Conservation (phyloP, 2,329 filamentous ascomycete species). For the Hymenoscyphus albidus region DNA sequence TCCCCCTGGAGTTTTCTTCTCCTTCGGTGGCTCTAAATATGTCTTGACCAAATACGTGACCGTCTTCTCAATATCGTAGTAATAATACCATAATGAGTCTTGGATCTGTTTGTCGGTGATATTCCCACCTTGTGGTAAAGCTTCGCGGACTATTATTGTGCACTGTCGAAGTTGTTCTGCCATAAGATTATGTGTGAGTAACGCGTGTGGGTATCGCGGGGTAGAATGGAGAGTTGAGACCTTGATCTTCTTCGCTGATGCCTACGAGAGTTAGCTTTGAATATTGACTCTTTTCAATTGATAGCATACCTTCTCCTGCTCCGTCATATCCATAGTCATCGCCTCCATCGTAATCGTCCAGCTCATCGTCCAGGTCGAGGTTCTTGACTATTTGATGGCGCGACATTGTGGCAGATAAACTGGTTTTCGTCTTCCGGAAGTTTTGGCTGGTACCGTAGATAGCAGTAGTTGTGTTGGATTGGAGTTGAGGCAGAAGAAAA, state of each 20-base stretch:
- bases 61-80: constrained; percentile 85
- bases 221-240: constrained; percentile 19
- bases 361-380: constrained; percentile 43
- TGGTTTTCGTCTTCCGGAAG: background rate
- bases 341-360: constrained; percentile 49
- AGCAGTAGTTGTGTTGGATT: no score
- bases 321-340: constrained; percentile 40
- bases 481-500: no score
- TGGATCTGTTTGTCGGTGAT: constrained; percentile 72
- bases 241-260: constrained; percentile 36
- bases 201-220: constrained; percentile 6
- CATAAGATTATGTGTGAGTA: background rate
- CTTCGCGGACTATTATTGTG: constrained; percentile 61
- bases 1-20: constrained; percentile 34
- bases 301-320: constrained; percentile 23
- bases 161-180: constrained; percentile 59
- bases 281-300: background rate
- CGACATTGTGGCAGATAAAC: constrained; percentile 34
- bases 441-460: no score
- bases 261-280: constrained; percentile 23
- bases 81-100: constrained; percentile 92
- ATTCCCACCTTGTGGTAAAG: constrained; percentile 51
- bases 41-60: constrained; percentile 73
- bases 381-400: constrained; percentile 39
- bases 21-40: constrained; percentile 24